Percentiles rank a stretch among this genome's conserved stretches.
Conservation (phyloP, 768 basidiomycete genomes). For the Nidularia pulvinata region DNA sequence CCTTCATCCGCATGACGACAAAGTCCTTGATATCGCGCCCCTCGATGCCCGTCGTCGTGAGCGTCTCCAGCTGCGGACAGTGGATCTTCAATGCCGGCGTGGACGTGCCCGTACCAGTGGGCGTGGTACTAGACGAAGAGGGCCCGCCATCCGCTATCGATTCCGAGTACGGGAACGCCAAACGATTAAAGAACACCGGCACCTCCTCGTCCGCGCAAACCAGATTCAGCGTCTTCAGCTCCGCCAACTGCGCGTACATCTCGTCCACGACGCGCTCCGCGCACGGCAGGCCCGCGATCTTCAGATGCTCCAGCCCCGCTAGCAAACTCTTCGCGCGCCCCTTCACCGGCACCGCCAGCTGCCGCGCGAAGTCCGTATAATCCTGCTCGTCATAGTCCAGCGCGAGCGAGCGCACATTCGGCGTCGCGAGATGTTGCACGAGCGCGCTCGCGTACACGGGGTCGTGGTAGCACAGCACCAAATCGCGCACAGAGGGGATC, state of each 20-base stretch:
- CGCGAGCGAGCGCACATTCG: conserved; percentile 36
- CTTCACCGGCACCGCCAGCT: conserved; percentile 37
- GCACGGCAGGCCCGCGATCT: conserved; percentile 51
- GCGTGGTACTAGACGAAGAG: no score
- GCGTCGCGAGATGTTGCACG: conserved; percentile 33
- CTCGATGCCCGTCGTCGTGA: conserved; percentile 44
- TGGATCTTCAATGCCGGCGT: conserved; percentile 18
- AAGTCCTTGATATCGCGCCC: conserved; percentile 41
- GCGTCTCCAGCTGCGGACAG: conserved; percentile 50
- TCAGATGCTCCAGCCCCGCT: conserved; percentile 46
- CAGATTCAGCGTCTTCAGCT: conserved; percentile 40
- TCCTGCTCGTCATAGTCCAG: conserved; percentile 62
- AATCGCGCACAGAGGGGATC: conserved; percentile 33
- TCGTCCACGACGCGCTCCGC: conserved; percentile 20
- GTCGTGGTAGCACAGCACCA: conserved; percentile 38
- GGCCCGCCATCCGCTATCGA: no score
- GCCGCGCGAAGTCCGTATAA: conserved; percentile 44
- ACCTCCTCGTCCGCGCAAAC: conserved; percentile 25
- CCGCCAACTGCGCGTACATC: conserved; percentile 46
- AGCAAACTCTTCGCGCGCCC: conserved; percentile 43
- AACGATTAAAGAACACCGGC: conserved; percentile 21
- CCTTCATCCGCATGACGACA: conserved; percentile 35
- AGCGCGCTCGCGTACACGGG: conserved; percentile 34
- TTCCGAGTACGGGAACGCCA: conserved; percentile 5
- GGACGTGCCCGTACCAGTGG: background rate